phyloP scores from a whole-genome alignment of 257 asterid genomes.

The Osmanthus fragrans region DNA sequence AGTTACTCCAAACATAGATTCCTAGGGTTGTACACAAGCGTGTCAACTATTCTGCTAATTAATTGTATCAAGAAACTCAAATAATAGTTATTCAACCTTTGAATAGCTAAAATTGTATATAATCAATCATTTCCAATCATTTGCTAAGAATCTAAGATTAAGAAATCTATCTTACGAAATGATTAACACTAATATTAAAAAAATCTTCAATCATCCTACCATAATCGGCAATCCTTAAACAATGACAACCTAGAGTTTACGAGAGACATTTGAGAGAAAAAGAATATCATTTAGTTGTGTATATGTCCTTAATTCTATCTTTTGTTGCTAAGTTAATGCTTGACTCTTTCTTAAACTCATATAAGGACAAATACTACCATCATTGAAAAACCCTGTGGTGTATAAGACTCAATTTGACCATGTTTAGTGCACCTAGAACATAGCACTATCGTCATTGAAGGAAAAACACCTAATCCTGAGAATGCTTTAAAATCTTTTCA shows the following conservation, averaged over 20 bases:
- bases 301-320: neutral
- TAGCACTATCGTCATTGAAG: too few relatives aligned
- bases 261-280: neutral
- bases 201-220: neutral
- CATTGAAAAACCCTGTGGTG: too few relatives aligned
- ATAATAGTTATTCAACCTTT: neutral
- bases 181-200: neutral
- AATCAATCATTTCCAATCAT: conserved; percentile 1
- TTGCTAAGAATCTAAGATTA: neutral
- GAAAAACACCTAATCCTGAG: too few relatives aligned
- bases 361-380: too few relatives aligned
- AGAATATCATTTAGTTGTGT: neutral
- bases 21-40: neutral
- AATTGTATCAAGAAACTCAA: neutral
- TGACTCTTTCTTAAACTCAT: too few relatives aligned
- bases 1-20: neutral
- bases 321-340: neutral
- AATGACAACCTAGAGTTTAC: neutral
- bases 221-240: neutral
- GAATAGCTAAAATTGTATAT: neutral
- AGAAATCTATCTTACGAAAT: neutral
- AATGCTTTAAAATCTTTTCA: too few relatives aligned
- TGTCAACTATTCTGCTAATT: neutral
- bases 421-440: too few relatives aligned
- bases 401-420: too few relatives aligned